Conservation (phyloP, 140 eudicot genomes). For the Flaveria floridana region DNA sequence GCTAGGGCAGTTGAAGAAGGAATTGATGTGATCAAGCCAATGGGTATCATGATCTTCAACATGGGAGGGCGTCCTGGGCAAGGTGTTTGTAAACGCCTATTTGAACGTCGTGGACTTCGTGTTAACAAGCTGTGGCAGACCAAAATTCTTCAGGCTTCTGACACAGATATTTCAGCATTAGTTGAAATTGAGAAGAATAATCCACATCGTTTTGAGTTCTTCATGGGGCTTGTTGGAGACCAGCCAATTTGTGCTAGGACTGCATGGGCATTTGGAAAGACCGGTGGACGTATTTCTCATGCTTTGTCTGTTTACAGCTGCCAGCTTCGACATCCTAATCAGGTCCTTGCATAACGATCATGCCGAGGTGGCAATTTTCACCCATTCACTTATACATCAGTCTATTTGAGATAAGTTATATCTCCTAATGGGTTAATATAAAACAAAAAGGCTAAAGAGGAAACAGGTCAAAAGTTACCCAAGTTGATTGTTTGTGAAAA, state of each 20-base stretch:
- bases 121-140: constrained; percentile 96
- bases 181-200: constrained; percentile 96
- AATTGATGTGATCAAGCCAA: constrained; percentile 82
- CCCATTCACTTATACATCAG: not conserved
- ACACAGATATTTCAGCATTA: constrained; percentile 91
- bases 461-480: not conserved
- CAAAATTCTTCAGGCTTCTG: constrained; percentile 93
- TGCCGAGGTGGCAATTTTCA: constrained; percentile 20
- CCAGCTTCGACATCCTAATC: constrained; percentile 87
- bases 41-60: constrained; percentile 93
- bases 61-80: constrained; percentile 99
- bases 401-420: not conserved
- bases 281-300: constrained; percentile 95
- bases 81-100: constrained; percentile 91
- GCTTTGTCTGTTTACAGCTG: constrained; percentile 95
- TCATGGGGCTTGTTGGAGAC: constrained; percentile 98
- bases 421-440: not conserved
- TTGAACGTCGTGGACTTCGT: constrained; percentile 93
- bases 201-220: constrained; percentile 95
- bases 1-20: constrained; percentile 99
- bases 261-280: constrained; percentile 98
- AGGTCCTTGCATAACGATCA: constrained; percentile 44
- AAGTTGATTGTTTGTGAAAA: not conserved
- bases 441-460: not conserved
- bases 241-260: constrained; percentile 97